Base-by-base conservation (phyloP, 208 protist genomes). In the Lotmaria passim region DNA sequence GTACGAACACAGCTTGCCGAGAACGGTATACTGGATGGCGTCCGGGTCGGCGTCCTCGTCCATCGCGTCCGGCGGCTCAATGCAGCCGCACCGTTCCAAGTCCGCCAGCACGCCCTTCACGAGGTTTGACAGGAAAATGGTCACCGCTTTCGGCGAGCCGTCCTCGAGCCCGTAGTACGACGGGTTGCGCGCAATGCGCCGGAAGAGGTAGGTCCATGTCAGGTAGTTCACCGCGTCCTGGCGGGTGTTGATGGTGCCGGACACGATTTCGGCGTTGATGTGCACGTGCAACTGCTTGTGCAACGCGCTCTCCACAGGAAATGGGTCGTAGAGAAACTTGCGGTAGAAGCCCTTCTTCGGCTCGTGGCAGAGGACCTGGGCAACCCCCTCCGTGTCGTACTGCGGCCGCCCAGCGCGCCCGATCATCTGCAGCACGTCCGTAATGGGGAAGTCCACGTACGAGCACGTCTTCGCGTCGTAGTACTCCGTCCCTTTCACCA, bases 401-500 rank as follows among this genome's bases (percentile, higher is more conserved):
- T 98, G 97, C 19, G 99, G 98, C 33, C 98, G 85, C 26, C 99
- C 98, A 0, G 99, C 99, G 47, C 98, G 96, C 36, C 99, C 99
- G 84, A 99, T 99, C 98, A 99, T 99, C 89, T 99, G 99, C 31
- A 99, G 93, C 52, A 99, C 95, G 73, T 99, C 99, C 11, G 98
- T 99, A 39, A 99, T 98, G 46, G 98, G 96, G 79, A 98, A 99
- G 81, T 99, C 98, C 19, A 99, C 94, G 80, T 99, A 99, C 61
- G 81, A 86, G 38, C 90, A 85, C 7, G 90, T 96, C 75, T 98
- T 99, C 26, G 93, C 94, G 83, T 99, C 98, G 78, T 97, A 99
- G 87, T 96, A 99, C 82, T 99, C 98, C 36, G 98, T 99, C n/a
- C 99, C 99, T 82, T 99, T 99, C 43, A 99, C 96, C 24, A 99